Evolutionary conservation across 129 eudicot genomes (phyloP).

Genomic region (Gnaphalium uliginosum): DNA sequence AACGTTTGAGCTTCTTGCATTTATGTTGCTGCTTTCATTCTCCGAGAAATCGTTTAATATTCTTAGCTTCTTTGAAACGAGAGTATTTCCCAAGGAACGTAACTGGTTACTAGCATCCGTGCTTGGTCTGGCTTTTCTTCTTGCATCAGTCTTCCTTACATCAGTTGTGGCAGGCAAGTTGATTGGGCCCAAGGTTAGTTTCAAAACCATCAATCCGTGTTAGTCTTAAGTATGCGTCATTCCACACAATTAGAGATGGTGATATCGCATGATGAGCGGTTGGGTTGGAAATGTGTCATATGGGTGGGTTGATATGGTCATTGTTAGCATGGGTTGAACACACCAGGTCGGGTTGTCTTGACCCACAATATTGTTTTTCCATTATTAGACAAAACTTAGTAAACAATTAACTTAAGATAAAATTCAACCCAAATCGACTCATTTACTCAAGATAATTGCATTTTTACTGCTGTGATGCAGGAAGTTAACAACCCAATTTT

Average conservation of each 20-base stretch:
- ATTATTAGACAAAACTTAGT: too few relatives aligned
- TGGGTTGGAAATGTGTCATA: neutral
- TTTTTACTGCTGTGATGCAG: constrained; percentile 34
- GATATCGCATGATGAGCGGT: neutral
- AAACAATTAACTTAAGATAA: neutral
- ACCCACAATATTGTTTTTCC: neutral
- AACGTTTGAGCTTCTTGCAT: constrained; percentile 57
- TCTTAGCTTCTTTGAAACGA: constrained; percentile 44
- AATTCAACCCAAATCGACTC: neutral
- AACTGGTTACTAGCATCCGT: constrained; percentile 72
- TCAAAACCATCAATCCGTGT: neutral
- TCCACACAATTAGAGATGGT: neutral
- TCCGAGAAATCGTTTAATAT: constrained; percentile 47
- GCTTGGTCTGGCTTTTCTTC: constrained; percentile 64
- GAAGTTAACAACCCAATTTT: constrained; percentile 68
- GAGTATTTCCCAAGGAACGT: constrained; percentile 47
- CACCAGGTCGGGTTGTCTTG: neutral
- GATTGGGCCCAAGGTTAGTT: constrained; percentile 67
- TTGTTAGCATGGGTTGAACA: neutral
- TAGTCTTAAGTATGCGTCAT: neutral
- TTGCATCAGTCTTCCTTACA: constrained; percentile 51
- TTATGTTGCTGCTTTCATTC: constrained; percentile 44
- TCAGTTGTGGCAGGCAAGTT: constrained; percentile 66
- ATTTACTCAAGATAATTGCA: neutral
- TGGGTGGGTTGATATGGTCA: neutral